Percentiles rank a stretch among this genome's conserved stretches.
phyloP scores from a whole-genome alignment of 495 filamentous ascomycete genomes.

The Annulohypoxylon bovei region DNA sequence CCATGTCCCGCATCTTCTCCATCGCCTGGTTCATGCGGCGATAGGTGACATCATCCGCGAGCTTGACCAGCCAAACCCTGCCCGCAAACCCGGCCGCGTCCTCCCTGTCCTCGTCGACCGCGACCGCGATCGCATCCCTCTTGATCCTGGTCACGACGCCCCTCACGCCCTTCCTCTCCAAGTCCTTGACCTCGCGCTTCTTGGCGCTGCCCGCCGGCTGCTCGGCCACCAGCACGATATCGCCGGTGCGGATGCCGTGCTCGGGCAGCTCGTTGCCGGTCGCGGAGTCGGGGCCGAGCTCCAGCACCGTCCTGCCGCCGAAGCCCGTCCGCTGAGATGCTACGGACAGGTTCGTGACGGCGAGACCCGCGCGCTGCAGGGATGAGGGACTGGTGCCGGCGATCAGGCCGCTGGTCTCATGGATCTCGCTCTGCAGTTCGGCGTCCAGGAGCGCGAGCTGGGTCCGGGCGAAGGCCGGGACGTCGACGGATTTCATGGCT shows the following conservation, averaged over 20 bases:
- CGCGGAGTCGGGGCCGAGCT: conserved; percentile 79
- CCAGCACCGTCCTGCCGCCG: conserved; percentile 86
- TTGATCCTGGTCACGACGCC: conserved; percentile 83
- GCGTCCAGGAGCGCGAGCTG: conserved; percentile 80
- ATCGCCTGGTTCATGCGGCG: conserved; percentile 91
- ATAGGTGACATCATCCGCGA: conserved; percentile 95
- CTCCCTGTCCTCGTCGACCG: conserved; percentile 68
- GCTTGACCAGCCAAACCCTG: conserved; percentile 77
- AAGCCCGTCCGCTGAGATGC: conserved; percentile 88
- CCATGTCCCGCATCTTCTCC: conserved; percentile 78
- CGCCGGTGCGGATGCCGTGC: conserved; percentile 86
- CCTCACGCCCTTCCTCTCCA: conserved; percentile 71
- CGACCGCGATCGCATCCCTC: conserved; percentile 74
- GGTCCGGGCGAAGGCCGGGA: conserved; percentile 77
- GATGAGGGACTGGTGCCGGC: conserved; percentile 73
- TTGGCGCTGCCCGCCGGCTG: conserved; percentile 74
- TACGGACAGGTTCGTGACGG: conserved; percentile 80
- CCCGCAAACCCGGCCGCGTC: conserved; percentile 69
- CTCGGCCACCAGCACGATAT: conserved; percentile 85
- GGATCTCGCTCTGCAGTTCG: conserved; percentile 83
- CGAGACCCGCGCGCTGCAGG: conserved; percentile 86
- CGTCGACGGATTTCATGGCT: conserved; percentile 62
- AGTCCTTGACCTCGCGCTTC: conserved; percentile 74
- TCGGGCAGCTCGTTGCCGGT: conserved; percentile 68
- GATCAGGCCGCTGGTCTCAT: conserved; percentile 75